These are phyloP conservation scores for Sanguinoderma infundibulare DNA, from an alignment of 1,284 basidiomycete genomes.

Conservation along the genomic window DNA sequence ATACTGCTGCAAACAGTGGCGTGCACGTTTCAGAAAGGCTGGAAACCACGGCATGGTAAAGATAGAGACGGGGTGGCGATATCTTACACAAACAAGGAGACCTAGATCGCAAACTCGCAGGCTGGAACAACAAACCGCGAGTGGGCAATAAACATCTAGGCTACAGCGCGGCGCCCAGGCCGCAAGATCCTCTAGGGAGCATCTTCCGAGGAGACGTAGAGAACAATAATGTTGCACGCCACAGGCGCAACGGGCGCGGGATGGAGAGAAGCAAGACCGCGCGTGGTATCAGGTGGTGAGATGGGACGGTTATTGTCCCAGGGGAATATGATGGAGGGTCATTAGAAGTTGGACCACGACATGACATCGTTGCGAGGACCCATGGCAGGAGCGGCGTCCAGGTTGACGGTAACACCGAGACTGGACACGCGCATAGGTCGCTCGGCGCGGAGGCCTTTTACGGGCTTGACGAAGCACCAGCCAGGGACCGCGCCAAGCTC, in stretches of 20 bases:
- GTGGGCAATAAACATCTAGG: background rate
- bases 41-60: background rate
- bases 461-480: slow-evolving; percentile 71
- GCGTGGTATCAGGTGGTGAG: background rate
- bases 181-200: slow-evolving; percentile 18
- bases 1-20: too few relatives aligned
- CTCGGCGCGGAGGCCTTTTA: slow-evolving; percentile 58
- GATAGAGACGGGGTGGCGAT: background rate
- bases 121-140: background rate
- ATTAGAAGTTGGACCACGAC: slow-evolving; percentile 72
- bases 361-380: slow-evolving; percentile 53
- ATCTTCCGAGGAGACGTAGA: slow-evolving; percentile 16
- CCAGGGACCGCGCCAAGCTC: slow-evolving; percentile 72
- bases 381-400: slow-evolving; percentile 42
- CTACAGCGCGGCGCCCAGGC: slow-evolving; percentile 2
- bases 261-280: slow-evolving; percentile 1
- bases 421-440: slow-evolving; percentile 67
- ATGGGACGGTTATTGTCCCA: background rate
- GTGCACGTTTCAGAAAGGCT: too few relatives aligned
- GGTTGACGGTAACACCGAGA: slow-evolving; percentile 61
- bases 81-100: background rate
- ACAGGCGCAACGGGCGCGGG: slow-evolving; percentile 12
- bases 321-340: background rate
- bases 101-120: background rate
- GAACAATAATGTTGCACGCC: slow-evolving; percentile 10